Conservation (phyloP, 768 basidiomycete genomes). For the Termitomyces sp. region DNA sequence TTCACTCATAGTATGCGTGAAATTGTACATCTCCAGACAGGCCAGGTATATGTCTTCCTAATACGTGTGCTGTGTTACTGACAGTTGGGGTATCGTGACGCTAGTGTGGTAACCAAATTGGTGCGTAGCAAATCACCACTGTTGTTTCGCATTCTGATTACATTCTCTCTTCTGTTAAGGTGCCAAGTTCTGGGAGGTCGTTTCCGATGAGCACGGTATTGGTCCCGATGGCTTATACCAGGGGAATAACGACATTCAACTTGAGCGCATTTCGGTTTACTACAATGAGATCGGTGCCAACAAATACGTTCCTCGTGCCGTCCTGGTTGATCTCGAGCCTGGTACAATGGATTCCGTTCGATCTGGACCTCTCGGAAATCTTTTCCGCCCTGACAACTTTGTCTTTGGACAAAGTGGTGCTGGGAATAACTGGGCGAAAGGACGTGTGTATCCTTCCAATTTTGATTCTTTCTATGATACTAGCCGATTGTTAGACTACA, state of each 20-base stretch:
- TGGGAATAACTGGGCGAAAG: conserved; percentile 99
- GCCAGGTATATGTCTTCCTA: conserved; percentile 62
- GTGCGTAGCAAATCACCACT: conserved; percentile 40
- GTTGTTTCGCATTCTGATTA: conserved; percentile 16
- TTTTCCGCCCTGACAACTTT: conserved; percentile 98
- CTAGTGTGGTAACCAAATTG: conserved; percentile 99
- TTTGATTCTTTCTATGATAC: not conserved
- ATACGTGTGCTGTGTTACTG: conserved; percentile 12
- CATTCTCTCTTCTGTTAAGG: conserved; percentile 36
- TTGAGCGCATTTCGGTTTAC: conserved; percentile 97
- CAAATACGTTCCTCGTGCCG: conserved; percentile 98
- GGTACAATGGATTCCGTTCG: conserved; percentile 94
- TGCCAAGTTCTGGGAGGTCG: conserved; percentile 97
- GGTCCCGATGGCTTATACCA: conserved; percentile 90
- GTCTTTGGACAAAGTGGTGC: conserved; percentile 98
- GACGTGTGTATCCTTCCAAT: conserved; percentile 59
- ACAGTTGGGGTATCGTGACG: conserved; percentile 22
- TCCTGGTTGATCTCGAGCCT: conserved; percentile 96
- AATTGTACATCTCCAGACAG: conserved; percentile 99
- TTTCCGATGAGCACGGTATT: conserved; percentile 98
- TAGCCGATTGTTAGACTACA: conserved; percentile 55
- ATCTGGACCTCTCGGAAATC: conserved; percentile 81
- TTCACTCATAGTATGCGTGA: conserved; percentile 81
- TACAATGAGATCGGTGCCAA: conserved; percentile 93
- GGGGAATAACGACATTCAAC: conserved; percentile 91